Percentiles rank a stretch among this genome's conserved stretches.
Evolutionary conservation across 176 grass and related monocot species (phyloP).

Genomic region (Aegilops sharonensis): DNA sequence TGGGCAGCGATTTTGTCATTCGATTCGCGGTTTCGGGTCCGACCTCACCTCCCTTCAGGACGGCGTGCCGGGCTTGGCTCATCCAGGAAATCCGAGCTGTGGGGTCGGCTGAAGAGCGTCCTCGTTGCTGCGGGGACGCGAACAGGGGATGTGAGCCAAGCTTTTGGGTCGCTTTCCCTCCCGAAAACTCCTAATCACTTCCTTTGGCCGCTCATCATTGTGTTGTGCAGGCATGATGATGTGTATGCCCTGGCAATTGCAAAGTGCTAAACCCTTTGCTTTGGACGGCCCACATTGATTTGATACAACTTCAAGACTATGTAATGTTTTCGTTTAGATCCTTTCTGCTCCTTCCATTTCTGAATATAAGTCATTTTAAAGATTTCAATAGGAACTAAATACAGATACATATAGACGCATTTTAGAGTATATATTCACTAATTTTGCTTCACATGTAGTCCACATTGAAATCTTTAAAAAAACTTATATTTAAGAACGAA

Average conservation of each 20-base stretch:
- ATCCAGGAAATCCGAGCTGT: not conserved
- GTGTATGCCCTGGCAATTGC: not conserved
- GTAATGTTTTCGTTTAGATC: too few species aligned
- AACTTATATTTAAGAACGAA: too few species aligned
- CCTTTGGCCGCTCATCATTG: not conserved
- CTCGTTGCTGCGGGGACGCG: not conserved
- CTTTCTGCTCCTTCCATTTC: too few species aligned
- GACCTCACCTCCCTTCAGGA: not conserved
- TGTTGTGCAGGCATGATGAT: not conserved
- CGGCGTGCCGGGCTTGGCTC: not conserved
- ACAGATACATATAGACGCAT: too few species aligned
- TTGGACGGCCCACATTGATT: not conserved
- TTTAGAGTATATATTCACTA: too few species aligned
- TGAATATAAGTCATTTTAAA: too few species aligned
- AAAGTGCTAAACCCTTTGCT: not conserved
- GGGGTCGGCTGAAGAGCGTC: constrained; percentile 11
- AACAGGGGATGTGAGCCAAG: not conserved
- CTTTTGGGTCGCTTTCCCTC: not conserved
- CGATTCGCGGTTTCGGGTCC: not conserved
- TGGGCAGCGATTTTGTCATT: not conserved
- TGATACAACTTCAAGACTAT: not conserved
- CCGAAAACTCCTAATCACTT: constrained; percentile 1
- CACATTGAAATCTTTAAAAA: too few species aligned
- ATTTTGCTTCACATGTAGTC: too few species aligned
- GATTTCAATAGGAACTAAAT: too few species aligned